Evolutionary conservation across 2,329 filamentous ascomycete genomes (phyloP), one percentile per base, ranked within the genome.

Genomic region (Metarhizium guizhouense): DNA sequence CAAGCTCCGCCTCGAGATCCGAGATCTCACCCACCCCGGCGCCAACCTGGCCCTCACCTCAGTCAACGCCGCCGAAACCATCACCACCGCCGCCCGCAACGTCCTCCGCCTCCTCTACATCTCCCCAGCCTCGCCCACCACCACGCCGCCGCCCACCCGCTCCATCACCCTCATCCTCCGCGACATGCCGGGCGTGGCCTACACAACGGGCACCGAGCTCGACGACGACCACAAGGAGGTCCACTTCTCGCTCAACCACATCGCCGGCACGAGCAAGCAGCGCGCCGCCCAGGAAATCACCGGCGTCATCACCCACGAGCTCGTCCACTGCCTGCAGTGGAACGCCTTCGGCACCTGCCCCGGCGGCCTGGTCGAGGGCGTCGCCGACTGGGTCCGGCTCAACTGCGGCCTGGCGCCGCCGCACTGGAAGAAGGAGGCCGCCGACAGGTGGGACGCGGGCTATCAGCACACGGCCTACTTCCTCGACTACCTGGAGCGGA

Each of bases 391-490:
- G 82, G 92, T 97, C 29, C 81, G 93, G 2, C 73, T 97, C 58
- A 84, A 83, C 60, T 85, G 85, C 52, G 81, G 80, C 0, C 78
- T 95, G 32, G 82, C 77, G 8, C 90, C 93, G 45, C 88, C 89
- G 52, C 92, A 96, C 72, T 97, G 93, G 93, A 86, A 83, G 67
- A 75, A 74, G 2, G 78, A 81, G 52, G 64, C 70, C 0, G 66
- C 61, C 7, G 80, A 80, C 18, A 77, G 80, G n/a, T 96, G 92
- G 92, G 90, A 96, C 69, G 81, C 79, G 43, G 92, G 92, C 0
- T 97, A 97, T 71, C 87, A 96, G 74, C 82, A 87, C 61, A 97
- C 93, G 6, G 94, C 86, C 1, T 97, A 90, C 69, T 97, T 97
- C 63, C 72, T 97, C 52, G 85, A 94, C 54, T 96, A 90, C 74